A percentile compares a stretch with the other conserved stretches of the same genome.
These are phyloP conservation scores for Phytopythium sindhum DNA, from an alignment of 352 stramenopile genomes.

Conservation along the genomic window DNA sequence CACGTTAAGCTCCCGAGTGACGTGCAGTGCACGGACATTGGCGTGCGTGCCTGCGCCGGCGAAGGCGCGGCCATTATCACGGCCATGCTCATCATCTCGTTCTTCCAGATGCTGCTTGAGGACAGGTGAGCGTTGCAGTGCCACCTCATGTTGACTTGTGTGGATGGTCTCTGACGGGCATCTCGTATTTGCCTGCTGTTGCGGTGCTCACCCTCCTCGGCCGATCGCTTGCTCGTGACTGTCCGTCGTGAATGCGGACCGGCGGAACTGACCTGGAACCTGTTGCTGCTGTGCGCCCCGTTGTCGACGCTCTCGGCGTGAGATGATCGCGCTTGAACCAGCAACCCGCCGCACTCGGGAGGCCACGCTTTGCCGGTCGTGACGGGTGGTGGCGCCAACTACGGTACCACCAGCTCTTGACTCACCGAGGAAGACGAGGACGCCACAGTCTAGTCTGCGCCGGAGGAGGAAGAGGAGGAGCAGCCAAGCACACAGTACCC, in stretches of 20 bases:
- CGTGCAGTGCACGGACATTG: slow-evolving; percentile 46
- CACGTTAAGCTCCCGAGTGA: slow-evolving; percentile 39
- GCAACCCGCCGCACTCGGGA: slow-evolving; percentile 1
- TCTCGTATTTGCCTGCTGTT: neutral
- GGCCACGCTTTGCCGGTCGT: slow-evolving; percentile 5
- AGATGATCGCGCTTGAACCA: neutral
- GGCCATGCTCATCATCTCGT: slow-evolving; percentile 47
- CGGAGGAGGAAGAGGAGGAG: neutral
- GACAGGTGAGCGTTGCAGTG: slow-evolving; percentile 42
- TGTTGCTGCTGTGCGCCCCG: slow-evolving; percentile 4
- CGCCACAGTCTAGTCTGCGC: slow-evolving; percentile 3
- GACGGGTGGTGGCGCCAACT: slow-evolving; percentile 3
- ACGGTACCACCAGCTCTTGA: slow-evolving; percentile 10
- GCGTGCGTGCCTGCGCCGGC: slow-evolving; percentile 56
- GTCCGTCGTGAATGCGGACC: neutral
- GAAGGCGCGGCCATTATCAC: slow-evolving; percentile 55
- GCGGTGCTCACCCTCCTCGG: neutral
- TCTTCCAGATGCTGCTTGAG: slow-evolving; percentile 46
- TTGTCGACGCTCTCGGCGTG: slow-evolving; percentile 2
- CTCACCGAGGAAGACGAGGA: slow-evolving; percentile 6
- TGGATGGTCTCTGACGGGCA: neutral
- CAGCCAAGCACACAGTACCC: no score
- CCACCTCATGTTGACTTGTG: no score
- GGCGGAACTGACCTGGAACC: neutral
- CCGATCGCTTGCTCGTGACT: neutral